These are phyloP conservation scores for Gynochthodes officinalis DNA, from an alignment of 257 asterid genomes.

Conservation along the genomic window DNA sequence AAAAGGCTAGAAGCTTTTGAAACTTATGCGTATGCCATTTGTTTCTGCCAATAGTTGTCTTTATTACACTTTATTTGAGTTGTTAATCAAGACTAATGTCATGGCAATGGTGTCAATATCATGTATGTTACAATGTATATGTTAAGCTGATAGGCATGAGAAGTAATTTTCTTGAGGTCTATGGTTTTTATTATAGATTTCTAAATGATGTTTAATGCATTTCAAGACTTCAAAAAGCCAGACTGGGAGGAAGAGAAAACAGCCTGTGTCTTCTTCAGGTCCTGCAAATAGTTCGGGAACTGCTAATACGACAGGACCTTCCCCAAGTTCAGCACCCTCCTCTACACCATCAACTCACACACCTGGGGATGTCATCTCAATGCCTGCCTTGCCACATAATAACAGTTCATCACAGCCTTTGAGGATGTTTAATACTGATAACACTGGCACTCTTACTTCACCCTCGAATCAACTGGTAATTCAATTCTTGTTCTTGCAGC, in stretches of 20 bases:
- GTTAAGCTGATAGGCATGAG: not conserved
- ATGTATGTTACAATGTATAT: not conserved
- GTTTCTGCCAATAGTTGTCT: not conserved
- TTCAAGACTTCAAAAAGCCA: constrained; percentile 89
- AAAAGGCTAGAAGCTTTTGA: not conserved
- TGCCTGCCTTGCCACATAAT: constrained; percentile 80
- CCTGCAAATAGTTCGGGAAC: constrained; percentile 99
- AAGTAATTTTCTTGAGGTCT: constrained; percentile 4
- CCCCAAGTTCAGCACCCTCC: constrained; percentile 99
- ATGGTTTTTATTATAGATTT: constrained; percentile 20
- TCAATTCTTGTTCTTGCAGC: constrained; percentile 11
- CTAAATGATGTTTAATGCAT: constrained; percentile 36
- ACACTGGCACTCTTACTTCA: constrained; percentile 75
- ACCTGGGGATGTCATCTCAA: constrained; percentile 87
- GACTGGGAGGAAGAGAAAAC: constrained; percentile 93
- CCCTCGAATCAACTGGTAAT: constrained; percentile 91
- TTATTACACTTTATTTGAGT: not conserved
- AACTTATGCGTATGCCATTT: no score
- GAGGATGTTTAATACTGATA: constrained; percentile 85
- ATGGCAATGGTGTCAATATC: not conserved
- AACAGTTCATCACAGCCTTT: constrained; percentile 81
- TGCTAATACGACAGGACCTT: constrained; percentile 96
- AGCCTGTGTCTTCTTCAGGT: constrained; percentile 85
- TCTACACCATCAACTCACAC: constrained; percentile 99
- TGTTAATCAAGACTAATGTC: not conserved